Evolutionary conservation across 1,284 basidiomycete genomes (phyloP).

Genomic region (Phylloporus gajari): DNA sequence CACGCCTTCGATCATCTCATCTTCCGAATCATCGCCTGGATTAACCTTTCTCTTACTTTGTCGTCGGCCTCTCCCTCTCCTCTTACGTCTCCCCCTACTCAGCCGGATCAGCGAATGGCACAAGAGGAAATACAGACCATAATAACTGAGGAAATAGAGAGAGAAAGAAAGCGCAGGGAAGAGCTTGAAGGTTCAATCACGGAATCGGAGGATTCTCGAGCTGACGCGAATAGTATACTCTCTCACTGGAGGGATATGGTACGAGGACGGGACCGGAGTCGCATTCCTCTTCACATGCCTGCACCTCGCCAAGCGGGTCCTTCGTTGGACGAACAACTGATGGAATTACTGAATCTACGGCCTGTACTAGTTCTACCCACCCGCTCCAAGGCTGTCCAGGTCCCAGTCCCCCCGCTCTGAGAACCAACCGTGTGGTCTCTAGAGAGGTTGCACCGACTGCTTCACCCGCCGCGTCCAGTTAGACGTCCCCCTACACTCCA

Average conservation of each 20-base stretch:
- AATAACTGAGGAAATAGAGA: constrained; percentile 21
- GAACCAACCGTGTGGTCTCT: constrained; percentile 30
- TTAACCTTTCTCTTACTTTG: constrained; percentile 45
- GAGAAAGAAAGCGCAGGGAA: constrained; percentile 10
- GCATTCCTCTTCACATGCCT: constrained; percentile 52
- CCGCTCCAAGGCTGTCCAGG: constrained; percentile 51
- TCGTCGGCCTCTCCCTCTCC: constrained; percentile 47
- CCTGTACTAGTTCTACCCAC: constrained; percentile 59
- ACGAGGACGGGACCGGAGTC: constrained; percentile 31
- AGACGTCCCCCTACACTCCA: constrained; percentile 23
- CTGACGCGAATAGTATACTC: constrained; percentile 41
- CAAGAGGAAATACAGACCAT: constrained; percentile 31
- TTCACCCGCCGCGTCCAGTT: constrained; percentile 15
- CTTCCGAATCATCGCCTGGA: constrained; percentile 45
- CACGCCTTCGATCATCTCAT: constrained; percentile 45
- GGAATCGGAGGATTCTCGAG: constrained; percentile 39
- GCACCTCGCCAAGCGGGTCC: constrained; percentile 54
- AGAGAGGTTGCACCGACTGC: constrained; percentile 27
- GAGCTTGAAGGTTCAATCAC: constrained; percentile 32
- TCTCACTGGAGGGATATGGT: constrained; percentile 35
- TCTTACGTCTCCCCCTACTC: constrained; percentile 45
- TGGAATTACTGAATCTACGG: constrained; percentile 64
- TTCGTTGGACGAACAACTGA: constrained; percentile 66
- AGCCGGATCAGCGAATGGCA: constrained; percentile 12
- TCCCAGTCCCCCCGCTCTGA: constrained; percentile 44